These are phyloP conservation scores for Blastobotrys americana DNA, from an alignment of 805 yeast species.

Conservation along the genomic window DNA sequence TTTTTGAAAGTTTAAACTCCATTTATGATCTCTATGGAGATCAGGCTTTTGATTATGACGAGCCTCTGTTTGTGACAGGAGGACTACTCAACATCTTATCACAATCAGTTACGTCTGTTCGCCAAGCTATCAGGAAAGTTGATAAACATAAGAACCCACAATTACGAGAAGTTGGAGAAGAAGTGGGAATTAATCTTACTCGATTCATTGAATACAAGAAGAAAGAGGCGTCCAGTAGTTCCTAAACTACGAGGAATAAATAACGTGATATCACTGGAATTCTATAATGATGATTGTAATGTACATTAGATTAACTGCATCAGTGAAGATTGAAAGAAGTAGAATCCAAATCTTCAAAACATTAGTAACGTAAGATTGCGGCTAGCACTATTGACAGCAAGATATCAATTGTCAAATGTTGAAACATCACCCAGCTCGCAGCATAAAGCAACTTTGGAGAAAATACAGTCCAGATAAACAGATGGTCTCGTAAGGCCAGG, in stretches of 20 bases:
- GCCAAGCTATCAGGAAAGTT: slow-evolving; percentile 49
- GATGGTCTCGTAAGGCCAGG: slow-evolving; percentile 65
- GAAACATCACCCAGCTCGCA: slow-evolving; percentile 54
- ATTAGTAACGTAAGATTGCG: not conserved
- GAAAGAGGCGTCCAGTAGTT: slow-evolving; percentile 31
- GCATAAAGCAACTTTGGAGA: slow-evolving; percentile 84
- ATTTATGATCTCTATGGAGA: slow-evolving; percentile 80
- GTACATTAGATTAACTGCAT: slow-evolving; percentile 1
- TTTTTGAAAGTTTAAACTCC: slow-evolving; percentile 55
- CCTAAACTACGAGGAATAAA: no score
- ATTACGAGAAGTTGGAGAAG: slow-evolving; percentile 59
- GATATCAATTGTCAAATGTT: slow-evolving; percentile 22
- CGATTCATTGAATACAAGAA: slow-evolving; percentile 74
- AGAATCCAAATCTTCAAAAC: slow-evolving; percentile 2
- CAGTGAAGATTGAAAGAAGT: slow-evolving; percentile 1
- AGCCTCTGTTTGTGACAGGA: slow-evolving; percentile 53
- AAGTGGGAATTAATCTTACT: slow-evolving; percentile 55
- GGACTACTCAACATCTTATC: slow-evolving; percentile 40
- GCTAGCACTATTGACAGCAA: not conserved
- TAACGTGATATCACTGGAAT: no score
- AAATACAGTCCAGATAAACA: slow-evolving; percentile 96
- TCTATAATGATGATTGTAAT: not conserved
- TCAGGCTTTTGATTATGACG: slow-evolving; percentile 56
- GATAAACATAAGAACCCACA: slow-evolving; percentile 55
- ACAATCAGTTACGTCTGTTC: slow-evolving; percentile 41